These are phyloP conservation scores for Marsdenia floribunda DNA, from an alignment of 257 asterid species.

Conservation along the genomic window DNA sequence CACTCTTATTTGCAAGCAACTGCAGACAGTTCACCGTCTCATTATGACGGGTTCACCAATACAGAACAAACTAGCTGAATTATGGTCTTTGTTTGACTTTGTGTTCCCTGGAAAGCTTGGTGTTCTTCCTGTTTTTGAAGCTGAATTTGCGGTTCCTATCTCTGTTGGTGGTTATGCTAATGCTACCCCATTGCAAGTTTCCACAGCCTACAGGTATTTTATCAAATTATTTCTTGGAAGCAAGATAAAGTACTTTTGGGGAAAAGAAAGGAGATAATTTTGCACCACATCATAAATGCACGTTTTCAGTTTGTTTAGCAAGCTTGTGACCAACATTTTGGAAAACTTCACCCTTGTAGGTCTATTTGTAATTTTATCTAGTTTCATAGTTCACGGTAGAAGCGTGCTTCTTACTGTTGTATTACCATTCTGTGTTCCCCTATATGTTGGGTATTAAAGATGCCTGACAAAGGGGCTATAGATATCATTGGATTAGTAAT, in stretches of 20 bases:
- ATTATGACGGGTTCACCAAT: slow-evolving; percentile 97
- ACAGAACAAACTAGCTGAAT: slow-evolving; percentile 89
- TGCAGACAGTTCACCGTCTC: slow-evolving; percentile 95
- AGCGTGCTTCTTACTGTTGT: neutral
- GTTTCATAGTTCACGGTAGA: neutral
- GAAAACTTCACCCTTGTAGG: no score
- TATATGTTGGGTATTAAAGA: neutral
- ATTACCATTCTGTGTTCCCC: neutral
- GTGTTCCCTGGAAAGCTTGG: slow-evolving; percentile 98
- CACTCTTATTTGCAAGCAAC: slow-evolving; percentile 95
- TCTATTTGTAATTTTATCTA: neutral
- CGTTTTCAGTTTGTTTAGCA: neutral
- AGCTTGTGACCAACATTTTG: neutral
- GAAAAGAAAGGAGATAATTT: neutral
- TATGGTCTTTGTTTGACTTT: slow-evolving; percentile 98
- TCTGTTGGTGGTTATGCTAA: slow-evolving; percentile 98
- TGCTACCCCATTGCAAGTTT: slow-evolving; percentile 94
- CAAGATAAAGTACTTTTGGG: neutral
- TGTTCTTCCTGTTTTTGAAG: slow-evolving; percentile 92
- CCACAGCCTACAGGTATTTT: slow-evolving; percentile 92
- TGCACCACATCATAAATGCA: neutral
- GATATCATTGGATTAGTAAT: neutral
- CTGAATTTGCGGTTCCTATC: slow-evolving; percentile 97
- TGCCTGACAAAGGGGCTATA: neutral
- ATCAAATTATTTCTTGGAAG: neutral